A percentile compares a stretch with the other conserved stretches of the same genome.
phyloP scores from a whole-genome alignment of 805 yeast genomes.

The Candida corydali region DNA sequence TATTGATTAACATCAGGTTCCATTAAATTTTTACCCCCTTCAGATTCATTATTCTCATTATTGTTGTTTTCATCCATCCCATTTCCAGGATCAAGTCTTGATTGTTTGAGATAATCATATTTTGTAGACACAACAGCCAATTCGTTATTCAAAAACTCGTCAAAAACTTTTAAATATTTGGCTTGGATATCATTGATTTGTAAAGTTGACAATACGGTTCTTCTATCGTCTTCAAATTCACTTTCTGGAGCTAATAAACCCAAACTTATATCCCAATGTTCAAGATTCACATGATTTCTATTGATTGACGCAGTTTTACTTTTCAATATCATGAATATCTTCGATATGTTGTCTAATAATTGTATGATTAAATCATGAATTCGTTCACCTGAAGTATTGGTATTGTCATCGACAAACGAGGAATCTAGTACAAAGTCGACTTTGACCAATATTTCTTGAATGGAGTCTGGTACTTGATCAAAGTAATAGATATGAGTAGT shows the following conservation, averaged over 20 bases:
- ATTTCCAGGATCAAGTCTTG: slow-evolving; percentile 5
- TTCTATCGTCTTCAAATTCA: slow-evolving; percentile 12
- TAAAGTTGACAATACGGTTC: slow-evolving; percentile 14
- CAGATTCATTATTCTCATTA: slow-evolving; percentile 3
- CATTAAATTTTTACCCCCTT: slow-evolving; percentile 13
- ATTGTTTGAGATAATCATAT: slow-evolving; percentile 1
- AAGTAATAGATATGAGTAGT: slow-evolving; percentile 78
- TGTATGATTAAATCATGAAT: slow-evolving; percentile 19
- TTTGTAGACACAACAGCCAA: slow-evolving; percentile 10
- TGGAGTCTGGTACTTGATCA: slow-evolving; percentile 81
- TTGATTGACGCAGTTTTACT: slow-evolving; percentile 32
- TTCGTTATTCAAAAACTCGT: slow-evolving; percentile 31
- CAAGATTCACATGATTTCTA: slow-evolving; percentile 40
- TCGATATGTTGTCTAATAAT: slow-evolving; percentile 28
- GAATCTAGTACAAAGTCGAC: slow-evolving; percentile 29
- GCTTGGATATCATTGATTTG: slow-evolving; percentile 32
- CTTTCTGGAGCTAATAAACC: slow-evolving; percentile 22
- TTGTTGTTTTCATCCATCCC: slow-evolving; percentile 1
- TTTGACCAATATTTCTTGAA: slow-evolving; percentile 58
- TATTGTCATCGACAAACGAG: slow-evolving; percentile 10
- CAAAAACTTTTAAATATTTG: slow-evolving; percentile 37
- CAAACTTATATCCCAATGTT: slow-evolving; percentile 42
- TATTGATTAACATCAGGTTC: slow-evolving; percentile 42
- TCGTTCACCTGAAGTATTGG: slow-evolving; percentile 4
- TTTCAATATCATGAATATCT: slow-evolving; percentile 27